Percentiles rank a stretch among this genome's conserved stretches.
Conservation (phyloP, 768 basidiomycete species). For the Gloeostereum incarnatum region DNA sequence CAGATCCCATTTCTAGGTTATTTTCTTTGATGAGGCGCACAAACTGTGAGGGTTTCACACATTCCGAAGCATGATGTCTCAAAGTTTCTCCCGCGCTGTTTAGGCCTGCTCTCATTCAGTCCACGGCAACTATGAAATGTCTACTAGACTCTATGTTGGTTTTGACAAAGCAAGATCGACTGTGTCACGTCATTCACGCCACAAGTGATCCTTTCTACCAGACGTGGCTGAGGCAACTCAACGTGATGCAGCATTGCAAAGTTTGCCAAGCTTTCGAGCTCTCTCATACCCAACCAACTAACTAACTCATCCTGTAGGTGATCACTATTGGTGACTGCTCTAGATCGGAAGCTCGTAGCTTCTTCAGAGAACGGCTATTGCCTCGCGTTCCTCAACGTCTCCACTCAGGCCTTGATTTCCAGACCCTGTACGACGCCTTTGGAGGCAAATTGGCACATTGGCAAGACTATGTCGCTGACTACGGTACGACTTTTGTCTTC, state of each 20-base stretch:
- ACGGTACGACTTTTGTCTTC: conserved; percentile 27
- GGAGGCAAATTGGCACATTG: conserved; percentile 82
- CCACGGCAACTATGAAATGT: conserved; percentile 74
- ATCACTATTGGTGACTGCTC: conserved; percentile 76
- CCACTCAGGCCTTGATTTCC: conserved; percentile 50
- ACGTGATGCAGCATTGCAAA: conserved; percentile 79
- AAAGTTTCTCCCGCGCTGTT: conserved; percentile 5
- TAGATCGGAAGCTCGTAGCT: conserved; percentile 58
- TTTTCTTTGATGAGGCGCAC: conserved; percentile 84
- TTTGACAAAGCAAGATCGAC: conserved; percentile 78
- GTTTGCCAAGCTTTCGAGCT: conserved; percentile 22
- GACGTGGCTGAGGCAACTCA: conserved; percentile 72
- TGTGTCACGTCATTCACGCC: conserved; percentile 76
- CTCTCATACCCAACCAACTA: not conserved
- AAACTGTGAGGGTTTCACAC: conserved; percentile 43
- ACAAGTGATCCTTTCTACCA: conserved; percentile 84
- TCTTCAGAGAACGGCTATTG: conserved; percentile 54
- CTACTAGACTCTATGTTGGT: conserved; percentile 81
- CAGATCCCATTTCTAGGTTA: conserved; percentile 21
- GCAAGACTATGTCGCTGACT: conserved; percentile 73
- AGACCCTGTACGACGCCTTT: conserved; percentile 66
- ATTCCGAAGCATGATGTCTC: not conserved
- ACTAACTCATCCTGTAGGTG: conserved; percentile 29
- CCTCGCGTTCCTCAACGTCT: conserved; percentile 64
- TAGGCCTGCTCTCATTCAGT: conserved; percentile 69